Conservation (phyloP, 2,329 filamentous ascomycete species). For the Hymenotorrendiella dingleyae region DNA sequence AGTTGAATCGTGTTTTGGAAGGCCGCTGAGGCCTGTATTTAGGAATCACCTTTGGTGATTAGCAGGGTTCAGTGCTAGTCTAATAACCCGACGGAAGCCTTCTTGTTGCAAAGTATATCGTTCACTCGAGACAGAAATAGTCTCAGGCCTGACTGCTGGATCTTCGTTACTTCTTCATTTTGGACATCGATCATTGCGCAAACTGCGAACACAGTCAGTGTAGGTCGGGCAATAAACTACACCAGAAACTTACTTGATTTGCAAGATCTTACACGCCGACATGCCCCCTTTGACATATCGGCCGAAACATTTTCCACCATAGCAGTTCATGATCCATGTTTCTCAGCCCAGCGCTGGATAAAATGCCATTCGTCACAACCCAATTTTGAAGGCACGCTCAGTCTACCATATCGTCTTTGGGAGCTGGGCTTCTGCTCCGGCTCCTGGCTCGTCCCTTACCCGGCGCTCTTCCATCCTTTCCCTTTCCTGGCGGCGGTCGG, state of each 20-base stretch:
- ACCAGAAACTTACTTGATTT: neutral
- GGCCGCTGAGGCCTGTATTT: too few relatives aligned
- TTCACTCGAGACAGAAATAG: too few relatives aligned
- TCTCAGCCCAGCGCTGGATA: neutral
- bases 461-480: constrained; percentile 30
- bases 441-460: constrained; percentile 29
- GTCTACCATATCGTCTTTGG: constrained; percentile 23
- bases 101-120: too few relatives aligned
- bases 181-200: too few relatives aligned
- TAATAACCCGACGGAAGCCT: too few relatives aligned
- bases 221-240: too few relatives aligned
- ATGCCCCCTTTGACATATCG: constrained; percentile 10
- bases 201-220: too few relatives aligned
- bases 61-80: too few relatives aligned
- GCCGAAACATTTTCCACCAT: neutral
- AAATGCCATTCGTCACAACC: neutral
- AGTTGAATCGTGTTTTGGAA: too few relatives aligned
- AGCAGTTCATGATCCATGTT: neutral
- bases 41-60: too few relatives aligned
- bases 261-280: constrained; percentile 7
- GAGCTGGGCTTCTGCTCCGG: constrained; percentile 29
- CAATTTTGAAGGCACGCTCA: constrained; percentile 5
- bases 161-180: too few relatives aligned
- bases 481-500: constrained; percentile 63
- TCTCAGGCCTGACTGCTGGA: too few relatives aligned